phyloP scores from a whole-genome alignment of 192 early-diverging fungal genomes.

The Physocladia obscura region DNA sequence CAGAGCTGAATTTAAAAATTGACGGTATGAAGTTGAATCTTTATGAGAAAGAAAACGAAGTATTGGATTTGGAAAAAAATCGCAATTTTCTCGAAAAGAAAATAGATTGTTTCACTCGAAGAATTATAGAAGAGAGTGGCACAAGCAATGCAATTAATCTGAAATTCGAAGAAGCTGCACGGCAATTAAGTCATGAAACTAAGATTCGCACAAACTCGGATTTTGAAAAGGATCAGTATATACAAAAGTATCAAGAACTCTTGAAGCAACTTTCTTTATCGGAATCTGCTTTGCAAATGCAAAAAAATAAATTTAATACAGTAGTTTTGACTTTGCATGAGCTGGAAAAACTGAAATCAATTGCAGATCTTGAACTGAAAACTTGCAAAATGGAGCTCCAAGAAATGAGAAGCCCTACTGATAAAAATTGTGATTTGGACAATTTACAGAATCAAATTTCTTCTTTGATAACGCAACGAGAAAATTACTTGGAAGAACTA shows the following conservation, averaged over 20 bases:
- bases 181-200: not conserved
- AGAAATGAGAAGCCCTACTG: not conserved
- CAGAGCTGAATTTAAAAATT: not conserved
- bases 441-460: slow-evolving; percentile 24
- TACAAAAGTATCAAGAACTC: too few relatives aligned
- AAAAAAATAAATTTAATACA: not conserved
- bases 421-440: slow-evolving; percentile 1
- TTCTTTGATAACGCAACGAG: not conserved
- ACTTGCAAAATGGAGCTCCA: not conserved
- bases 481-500: slow-evolving; percentile 12
- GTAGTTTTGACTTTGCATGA: not conserved
- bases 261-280: too few relatives aligned
- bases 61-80: not conserved
- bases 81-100: slow-evolving; percentile 12
- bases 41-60: not conserved
- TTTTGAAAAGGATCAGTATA: too few relatives aligned
- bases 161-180: slow-evolving; percentile 8
- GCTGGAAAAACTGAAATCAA: not conserved
- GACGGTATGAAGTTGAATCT: not conserved
- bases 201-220: not conserved
- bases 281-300: too few relatives aligned
- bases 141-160: not conserved
- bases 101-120: slow-evolving; percentile 26
- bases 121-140: slow-evolving; percentile 5
- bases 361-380: slow-evolving; percentile 3